Evolutionary conservation across 306 rosid genomes (phyloP), one percentile per base, ranked within the genome.

Genomic region (Purshia tridentata): DNA sequence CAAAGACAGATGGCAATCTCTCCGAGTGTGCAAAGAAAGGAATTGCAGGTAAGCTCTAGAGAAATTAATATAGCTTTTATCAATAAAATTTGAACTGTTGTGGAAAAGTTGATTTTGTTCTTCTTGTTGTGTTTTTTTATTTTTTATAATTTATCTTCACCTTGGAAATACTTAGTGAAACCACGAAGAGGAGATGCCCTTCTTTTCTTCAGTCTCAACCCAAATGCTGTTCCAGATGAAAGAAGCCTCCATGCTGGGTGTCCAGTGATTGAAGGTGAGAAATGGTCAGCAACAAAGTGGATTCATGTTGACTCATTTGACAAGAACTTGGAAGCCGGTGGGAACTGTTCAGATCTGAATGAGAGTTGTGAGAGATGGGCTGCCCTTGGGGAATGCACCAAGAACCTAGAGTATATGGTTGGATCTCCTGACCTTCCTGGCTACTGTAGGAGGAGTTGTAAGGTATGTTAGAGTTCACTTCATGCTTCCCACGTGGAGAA

Each of bases 221-320:
- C 98, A 78, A 84, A 76, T 41, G 92, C 98, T 58, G 72, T 65
- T 78, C 96, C 97, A 58, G 98, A 95, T 80, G 45, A 81, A 9
- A 74, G n/a, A 55, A 95, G 99, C 82, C 99, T 95, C 78, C 99
- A 95, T 46, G 98, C 86, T 0, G 98, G 98, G 13, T 95, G 99
- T 82, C 98, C 98, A 4, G 99, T 95, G 70, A 81, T 91, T 67
- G 96, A 95, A 84, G 98, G 99, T 48, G 99, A 95, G 85, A 95
- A 95, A 84, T 95, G 99, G 99, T 95, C 99, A 4, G 98, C 99
- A 68, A 91, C 99, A 6, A 95, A 95, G 81, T 95, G 99, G 99
- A 91, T 91, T 72, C 99, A 88, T 40, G 98, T 95, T 3, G 93
- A 88, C 73, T 84, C 98, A 8, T 95, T 95, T 69, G 97, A 95